These are phyloP conservation scores for Elaeis oleifera DNA, from an alignment of 202 grass and related monocot species.

Conservation along the genomic window DNA sequence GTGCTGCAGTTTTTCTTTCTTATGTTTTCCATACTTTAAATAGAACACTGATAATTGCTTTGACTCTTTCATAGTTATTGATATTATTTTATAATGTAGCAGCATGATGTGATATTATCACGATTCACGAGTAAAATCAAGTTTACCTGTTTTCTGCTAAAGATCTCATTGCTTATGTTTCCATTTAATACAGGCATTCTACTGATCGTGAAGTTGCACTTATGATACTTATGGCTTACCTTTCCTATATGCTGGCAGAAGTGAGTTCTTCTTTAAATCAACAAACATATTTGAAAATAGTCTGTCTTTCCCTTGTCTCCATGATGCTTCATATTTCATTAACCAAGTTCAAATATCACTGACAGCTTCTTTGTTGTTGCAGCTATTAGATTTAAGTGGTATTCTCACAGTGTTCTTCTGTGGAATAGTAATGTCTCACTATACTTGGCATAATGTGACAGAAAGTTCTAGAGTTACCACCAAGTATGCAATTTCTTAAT, in stretches of 20 bases:
- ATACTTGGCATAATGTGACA: constrained; percentile 25
- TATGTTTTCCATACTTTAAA: neutral
- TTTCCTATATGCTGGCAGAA: constrained; percentile 26
- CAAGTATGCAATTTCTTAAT: constrained; percentile 7
- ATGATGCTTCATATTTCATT: neutral
- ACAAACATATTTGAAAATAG: neutral
- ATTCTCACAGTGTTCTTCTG: constrained; percentile 25
- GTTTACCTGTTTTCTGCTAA: too few species aligned
- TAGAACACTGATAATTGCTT: too few species aligned
- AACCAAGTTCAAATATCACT: neutral
- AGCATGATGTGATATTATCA: too few species aligned
- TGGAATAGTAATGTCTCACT: constrained; percentile 21
- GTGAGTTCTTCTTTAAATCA: constrained; percentile 8
- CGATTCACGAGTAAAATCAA: too few species aligned
- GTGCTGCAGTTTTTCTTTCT: neutral
- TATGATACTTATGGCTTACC: constrained; percentile 24
- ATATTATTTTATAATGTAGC: too few species aligned
- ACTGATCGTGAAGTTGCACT: constrained; percentile 22
- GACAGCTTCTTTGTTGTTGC: neutral
- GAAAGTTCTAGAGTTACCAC: constrained; percentile 21
- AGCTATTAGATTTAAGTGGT: constrained; percentile 16
- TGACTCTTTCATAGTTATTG: too few species aligned
- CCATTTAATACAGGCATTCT: constrained; percentile 9
- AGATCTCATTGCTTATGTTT: too few species aligned
- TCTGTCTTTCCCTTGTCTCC: neutral